Conservation (phyloP, 2,329 filamentous ascomycete genomes). For the Nigrograna mackinnonii region DNA sequence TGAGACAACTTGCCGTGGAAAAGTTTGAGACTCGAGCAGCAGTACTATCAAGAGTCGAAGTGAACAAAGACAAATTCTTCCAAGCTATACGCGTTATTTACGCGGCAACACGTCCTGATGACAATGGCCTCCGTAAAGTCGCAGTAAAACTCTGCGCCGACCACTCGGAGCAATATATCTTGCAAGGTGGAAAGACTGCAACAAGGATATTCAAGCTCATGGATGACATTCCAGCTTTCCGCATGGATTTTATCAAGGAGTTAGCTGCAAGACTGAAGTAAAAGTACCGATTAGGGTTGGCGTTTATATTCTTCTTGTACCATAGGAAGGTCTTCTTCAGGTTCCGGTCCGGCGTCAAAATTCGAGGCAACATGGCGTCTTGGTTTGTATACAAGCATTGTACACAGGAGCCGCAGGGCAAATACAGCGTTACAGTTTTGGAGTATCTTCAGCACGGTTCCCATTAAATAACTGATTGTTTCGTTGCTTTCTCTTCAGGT, state of each 20-base stretch:
- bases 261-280: slow-evolving; percentile 28
- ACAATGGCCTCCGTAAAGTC: slow-evolving; percentile 21
- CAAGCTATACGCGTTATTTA: slow-evolving; percentile 29
- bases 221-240: slow-evolving; percentile 33
- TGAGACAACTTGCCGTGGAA: slow-evolving; percentile 25
- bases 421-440: too few relatives aligned
- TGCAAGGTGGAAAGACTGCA: slow-evolving; percentile 27
- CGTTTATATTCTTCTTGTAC: too few relatives aligned
- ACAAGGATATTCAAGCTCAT: slow-evolving; percentile 28
- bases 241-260: slow-evolving; percentile 32
- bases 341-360: too few relatives aligned
- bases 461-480: too few relatives aligned
- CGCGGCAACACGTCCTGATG: slow-evolving; percentile 22
- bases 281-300: too few relatives aligned
- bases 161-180: slow-evolving; percentile 30
- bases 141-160: slow-evolving; percentile 31
- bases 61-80: slow-evolving; percentile 27
- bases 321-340: too few relatives aligned
- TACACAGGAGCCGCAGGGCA: too few relatives aligned
- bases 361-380: too few relatives aligned
- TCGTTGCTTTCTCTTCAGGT: too few relatives aligned
- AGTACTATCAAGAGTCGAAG: slow-evolving; percentile 21
- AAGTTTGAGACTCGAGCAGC: slow-evolving; percentile 29
- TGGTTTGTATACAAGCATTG: too few relatives aligned
- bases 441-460: too few relatives aligned